These are phyloP conservation scores for Thalassiosira profunda DNA, from an alignment of 108 stramenopile genomes.

Conservation along the genomic window DNA sequence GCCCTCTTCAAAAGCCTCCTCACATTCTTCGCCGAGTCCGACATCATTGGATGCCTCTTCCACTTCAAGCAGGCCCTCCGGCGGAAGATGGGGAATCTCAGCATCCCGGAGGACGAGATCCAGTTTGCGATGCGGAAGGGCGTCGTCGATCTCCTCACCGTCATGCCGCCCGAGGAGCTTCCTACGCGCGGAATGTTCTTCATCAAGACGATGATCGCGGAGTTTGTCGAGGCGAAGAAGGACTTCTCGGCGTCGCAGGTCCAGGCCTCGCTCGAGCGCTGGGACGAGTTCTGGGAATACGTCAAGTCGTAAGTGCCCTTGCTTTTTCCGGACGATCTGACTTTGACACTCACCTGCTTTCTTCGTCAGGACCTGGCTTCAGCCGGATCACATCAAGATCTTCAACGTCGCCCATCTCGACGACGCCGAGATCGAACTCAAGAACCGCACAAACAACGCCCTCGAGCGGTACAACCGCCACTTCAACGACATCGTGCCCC, in stretches of 20 bases:
- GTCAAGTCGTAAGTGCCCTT: no score
- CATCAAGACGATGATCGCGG: no score
- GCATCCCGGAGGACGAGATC: background rate
- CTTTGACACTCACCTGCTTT: no score
- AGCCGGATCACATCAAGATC: no score
- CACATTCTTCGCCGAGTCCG: background rate
- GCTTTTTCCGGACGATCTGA: no score
- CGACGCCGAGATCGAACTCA: no score
- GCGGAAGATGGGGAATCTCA: background rate
- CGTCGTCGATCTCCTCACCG: background rate
- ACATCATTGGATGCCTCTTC: background rate
- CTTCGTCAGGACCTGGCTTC: no score
- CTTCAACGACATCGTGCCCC: background rate
- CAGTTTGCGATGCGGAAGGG: background rate
- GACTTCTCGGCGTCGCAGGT: no score
- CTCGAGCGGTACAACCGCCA: background rate
- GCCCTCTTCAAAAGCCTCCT: background rate
- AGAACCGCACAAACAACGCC: background rate
- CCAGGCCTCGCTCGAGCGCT: no score
- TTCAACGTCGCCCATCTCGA: no score
- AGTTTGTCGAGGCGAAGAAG: no score
- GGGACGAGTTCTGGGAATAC: no score
- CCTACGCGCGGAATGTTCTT: background rate
- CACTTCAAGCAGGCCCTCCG: background rate
- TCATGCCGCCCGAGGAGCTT: background rate